Percentiles rank a stretch among this genome's conserved stretches.
phyloP scores from a whole-genome alignment of 1,139 yeast genomes.

The Yamadazyma atlantica region DNA sequence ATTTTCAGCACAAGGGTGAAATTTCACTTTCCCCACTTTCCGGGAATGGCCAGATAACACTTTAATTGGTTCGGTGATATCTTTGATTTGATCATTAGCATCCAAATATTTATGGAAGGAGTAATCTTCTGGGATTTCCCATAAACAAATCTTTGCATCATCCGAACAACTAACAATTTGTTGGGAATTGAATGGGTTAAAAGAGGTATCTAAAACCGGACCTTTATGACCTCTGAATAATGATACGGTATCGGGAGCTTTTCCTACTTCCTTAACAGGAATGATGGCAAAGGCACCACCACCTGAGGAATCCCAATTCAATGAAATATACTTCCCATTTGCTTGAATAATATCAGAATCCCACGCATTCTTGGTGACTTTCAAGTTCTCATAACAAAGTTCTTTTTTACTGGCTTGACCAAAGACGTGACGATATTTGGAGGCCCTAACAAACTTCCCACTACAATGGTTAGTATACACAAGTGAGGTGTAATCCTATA shows the following conservation, averaged over 20 bases:
- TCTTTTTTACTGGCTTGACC: slow-evolving; percentile 92
- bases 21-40: slow-evolving; percentile 91
- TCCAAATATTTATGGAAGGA: slow-evolving; percentile 62
- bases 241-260: slow-evolving; percentile 90
- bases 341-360: slow-evolving; percentile 81
- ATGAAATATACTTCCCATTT: slow-evolving; percentile 82
- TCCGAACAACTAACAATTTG: slow-evolving; percentile 85
- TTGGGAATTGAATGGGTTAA: slow-evolving; percentile 82
- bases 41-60: slow-evolving; percentile 81
- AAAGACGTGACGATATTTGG: slow-evolving; percentile 92
- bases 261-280: slow-evolving; percentile 85
- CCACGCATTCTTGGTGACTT: slow-evolving; percentile 89
- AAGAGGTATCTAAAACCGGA: slow-evolving; percentile 90
- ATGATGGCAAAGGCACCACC: slow-evolving; percentile 97
- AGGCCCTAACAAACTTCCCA: slow-evolving; percentile 93
- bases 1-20: slow-evolving; percentile 85
- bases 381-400: slow-evolving; percentile 82
- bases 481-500: too few relatives aligned
- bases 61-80: slow-evolving; percentile 65
- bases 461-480: slow-evolving; percentile 35
- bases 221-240: slow-evolving; percentile 95
- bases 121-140: slow-evolving; percentile 84
- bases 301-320: slow-evolving; percentile 93
- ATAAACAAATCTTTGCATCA: slow-evolving; percentile 82
- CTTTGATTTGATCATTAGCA: slow-evolving; percentile 64